A percentile compares a stretch with the other conserved stretches of the same genome.
phyloP scores from a whole-genome alignment of 257 asterid genomes.

The Solanum sparsipilum region DNA sequence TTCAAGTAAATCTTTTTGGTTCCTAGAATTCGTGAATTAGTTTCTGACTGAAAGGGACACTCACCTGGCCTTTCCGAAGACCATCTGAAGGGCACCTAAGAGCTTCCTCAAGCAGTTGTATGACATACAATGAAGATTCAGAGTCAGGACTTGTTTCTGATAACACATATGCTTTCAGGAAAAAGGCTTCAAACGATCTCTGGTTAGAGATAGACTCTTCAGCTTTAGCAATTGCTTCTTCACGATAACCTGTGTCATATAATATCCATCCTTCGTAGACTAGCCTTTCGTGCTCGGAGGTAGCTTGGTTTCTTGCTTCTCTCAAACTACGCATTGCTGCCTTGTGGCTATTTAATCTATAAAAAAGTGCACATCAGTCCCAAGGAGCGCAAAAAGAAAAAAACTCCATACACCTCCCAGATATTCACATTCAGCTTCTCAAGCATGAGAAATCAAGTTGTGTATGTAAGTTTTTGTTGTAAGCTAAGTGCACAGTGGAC shows the following conservation, averaged over 20 bases:
- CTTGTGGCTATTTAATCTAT: slow-evolving; percentile 89
- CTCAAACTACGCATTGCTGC: slow-evolving; percentile 95
- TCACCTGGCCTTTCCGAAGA: slow-evolving; percentile 96
- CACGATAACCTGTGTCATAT: slow-evolving; percentile 78
- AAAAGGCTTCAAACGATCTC: slow-evolving; percentile 94
- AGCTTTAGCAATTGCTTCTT: slow-evolving; percentile 83
- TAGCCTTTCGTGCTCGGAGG: slow-evolving; percentile 74
- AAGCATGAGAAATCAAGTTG: neutral
- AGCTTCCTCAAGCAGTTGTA: slow-evolving; percentile 87
- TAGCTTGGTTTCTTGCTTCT: slow-evolving; percentile 81
- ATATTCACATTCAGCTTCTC: neutral
- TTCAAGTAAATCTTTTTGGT: neutral
- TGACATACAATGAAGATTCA: slow-evolving; percentile 67
- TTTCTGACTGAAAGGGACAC: slow-evolving; percentile 1
- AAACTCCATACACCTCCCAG: neutral
- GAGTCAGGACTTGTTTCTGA: slow-evolving; percentile 67
- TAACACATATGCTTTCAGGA: slow-evolving; percentile 77
- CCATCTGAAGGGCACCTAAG: slow-evolving; percentile 97
- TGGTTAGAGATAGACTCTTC: slow-evolving; percentile 70
- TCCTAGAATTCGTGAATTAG: neutral
- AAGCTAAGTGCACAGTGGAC: neutral
- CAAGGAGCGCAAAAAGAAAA: neutral
- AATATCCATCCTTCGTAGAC: slow-evolving; percentile 95
- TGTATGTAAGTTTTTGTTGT: neutral
- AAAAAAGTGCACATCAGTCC: neutral